These are phyloP conservation scores for Plasmodium billcollinsi DNA, from an alignment of 169 alveolate species.

Conservation along the genomic window DNA sequence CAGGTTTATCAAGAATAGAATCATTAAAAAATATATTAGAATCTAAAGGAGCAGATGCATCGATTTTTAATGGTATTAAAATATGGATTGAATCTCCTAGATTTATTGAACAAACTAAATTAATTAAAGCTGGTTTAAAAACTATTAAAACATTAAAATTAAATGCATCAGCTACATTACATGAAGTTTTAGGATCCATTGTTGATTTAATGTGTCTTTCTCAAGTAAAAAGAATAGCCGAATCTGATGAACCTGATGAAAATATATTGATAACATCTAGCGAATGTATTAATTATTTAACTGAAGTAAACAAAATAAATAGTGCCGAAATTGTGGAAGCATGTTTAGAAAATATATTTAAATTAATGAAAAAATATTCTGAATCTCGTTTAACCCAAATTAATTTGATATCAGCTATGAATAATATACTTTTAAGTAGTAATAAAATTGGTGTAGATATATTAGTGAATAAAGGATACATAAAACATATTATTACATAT, in stretches of 20 bases:
- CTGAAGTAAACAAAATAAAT: constrained; percentile 82
- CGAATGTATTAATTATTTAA: constrained; percentile 82
- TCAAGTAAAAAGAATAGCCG: constrained; percentile 89
- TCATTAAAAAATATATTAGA: constrained; percentile 81
- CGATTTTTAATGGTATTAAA: constrained; percentile 84
- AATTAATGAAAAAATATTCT: constrained; percentile 88
- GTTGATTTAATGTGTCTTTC: constrained; percentile 86
- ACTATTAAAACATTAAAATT: constrained; percentile 83
- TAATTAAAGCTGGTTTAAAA: constrained; percentile 88
- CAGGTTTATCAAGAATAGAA: constrained; percentile 90
- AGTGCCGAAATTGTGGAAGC: constrained; percentile 78
- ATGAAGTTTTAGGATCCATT: constrained; percentile 77
- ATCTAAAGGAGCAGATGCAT: constrained; percentile 75
- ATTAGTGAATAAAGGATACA: constrained; percentile 83
- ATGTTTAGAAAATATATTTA: constrained; percentile 85
- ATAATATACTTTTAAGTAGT: constrained; percentile 83
- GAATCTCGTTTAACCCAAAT: constrained; percentile 90
- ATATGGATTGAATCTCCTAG: constrained; percentile 88
- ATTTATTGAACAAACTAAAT: constrained; percentile 86
- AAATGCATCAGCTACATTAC: constrained; percentile 75
- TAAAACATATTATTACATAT: constrained; percentile 86
- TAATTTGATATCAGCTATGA: constrained; percentile 86
- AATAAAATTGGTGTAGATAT: constrained; percentile 83
- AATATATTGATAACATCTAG: constrained; percentile 88
- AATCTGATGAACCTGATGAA: constrained; percentile 90